Base-by-base conservation (phyloP, 208 protist species). In the Crithidia bombi region DNA sequence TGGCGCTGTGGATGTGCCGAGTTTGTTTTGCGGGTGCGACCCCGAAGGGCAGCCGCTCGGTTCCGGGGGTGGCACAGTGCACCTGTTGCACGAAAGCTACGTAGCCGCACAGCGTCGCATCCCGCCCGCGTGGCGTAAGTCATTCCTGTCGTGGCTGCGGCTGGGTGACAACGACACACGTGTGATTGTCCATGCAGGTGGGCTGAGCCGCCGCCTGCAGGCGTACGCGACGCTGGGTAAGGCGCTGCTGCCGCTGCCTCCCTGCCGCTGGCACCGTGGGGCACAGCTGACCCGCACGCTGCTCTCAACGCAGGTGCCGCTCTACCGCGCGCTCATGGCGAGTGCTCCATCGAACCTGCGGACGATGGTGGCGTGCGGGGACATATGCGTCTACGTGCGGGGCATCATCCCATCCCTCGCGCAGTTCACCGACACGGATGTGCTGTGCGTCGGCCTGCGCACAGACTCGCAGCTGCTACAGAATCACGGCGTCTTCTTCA, bases 401-500 rank as follows among this genome's bases (percentile, higher is more conserved):
- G 62, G 38, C 0, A 14, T 36, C 3, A 38, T 73, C 46, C 70
- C 59, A 30, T 41, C 39, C 11, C 52, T 65, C 43, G 28, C 54
- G 52, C 41, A 58, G 35, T 73, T 69, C 25, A 63, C 78, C 26
- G 66, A 79, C 28, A 73, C 61, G 6, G 83, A 89, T 65, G 71
- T 89, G 28, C 62, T 89, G 26, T 89, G 83, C 64, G 69, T 80
- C n/a, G 83, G 77, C 35, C 17, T 89, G 50, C 49, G 28, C 44
- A 39, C 64, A 1, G 76, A 72, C 21, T 19, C 65, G 25, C 32
- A 69, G 19, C 17, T 63, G 5, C 44, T 85, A 25, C 41, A 36
- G 25, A 52, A 72, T 35, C 77, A 86, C 65, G 83, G 80, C 43
- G 79, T 89, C 23, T 79, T 86, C 46, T 83, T 84, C 56, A 75